These are phyloP conservation scores for Candida mattraensis DNA, from an alignment of 805 yeast genomes.

Conservation along the genomic window DNA sequence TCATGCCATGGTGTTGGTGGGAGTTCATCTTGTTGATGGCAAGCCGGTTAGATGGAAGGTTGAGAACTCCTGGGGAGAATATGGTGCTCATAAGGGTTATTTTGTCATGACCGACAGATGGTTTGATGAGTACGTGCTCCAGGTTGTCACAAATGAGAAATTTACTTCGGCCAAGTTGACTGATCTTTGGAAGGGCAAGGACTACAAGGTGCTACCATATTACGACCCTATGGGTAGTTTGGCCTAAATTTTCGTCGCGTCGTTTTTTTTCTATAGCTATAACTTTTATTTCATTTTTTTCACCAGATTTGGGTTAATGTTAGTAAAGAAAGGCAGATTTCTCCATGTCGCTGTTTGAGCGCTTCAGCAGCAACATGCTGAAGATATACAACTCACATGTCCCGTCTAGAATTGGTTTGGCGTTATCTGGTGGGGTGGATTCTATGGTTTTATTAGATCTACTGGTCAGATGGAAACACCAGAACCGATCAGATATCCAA, in stretches of 20 bases:
- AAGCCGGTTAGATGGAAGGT: conserved; percentile 71
- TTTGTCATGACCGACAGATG: conserved; percentile 72
- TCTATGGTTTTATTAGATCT: conserved; percentile 68
- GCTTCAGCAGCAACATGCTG: background rate
- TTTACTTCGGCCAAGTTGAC: conserved; percentile 38
- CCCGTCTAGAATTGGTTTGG: conserved; percentile 34
- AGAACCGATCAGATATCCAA: conserved; percentile 10
- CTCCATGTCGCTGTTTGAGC: background rate
- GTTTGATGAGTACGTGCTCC: conserved; percentile 75
- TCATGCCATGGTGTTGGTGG: conserved; percentile 87
- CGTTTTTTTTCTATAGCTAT: conserved; percentile 5
- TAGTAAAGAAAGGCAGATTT: background rate
- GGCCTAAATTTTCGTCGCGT: conserved; percentile 36
- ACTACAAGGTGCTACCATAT: conserved; percentile 52
- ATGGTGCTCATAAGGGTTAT: conserved; percentile 66
- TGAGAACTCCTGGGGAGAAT: conserved; percentile 82
- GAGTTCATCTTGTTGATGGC: conserved; percentile 64
- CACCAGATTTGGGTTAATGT: too few relatives aligned
- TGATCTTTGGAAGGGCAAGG: conserved; percentile 49
- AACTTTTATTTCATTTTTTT: background rate
- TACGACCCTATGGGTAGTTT: conserved; percentile 84
- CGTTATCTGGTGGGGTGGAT: conserved; percentile 81
- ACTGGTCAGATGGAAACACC: conserved; percentile 33
- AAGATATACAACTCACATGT: background rate
- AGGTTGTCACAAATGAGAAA: conserved; percentile 48